A percentile compares a stretch with the other conserved stretches of the same genome.
These are phyloP conservation scores for Aureobasidium mangrovei DNA, from an alignment of 2,329 filamentous ascomycete genomes.

Conservation along the genomic window DNA sequence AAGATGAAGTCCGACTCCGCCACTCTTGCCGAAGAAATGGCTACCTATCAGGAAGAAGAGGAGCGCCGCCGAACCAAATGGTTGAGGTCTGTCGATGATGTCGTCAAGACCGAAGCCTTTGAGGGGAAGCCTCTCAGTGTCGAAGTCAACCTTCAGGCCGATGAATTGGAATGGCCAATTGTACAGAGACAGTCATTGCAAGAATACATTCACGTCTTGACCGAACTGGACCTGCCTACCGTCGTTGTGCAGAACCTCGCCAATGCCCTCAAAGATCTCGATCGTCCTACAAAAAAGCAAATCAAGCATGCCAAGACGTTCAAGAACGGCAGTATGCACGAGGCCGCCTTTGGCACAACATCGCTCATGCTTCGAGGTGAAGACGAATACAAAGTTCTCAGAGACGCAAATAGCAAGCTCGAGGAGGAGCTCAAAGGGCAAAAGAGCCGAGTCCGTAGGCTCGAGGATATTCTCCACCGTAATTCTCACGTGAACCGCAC, in stretches of 20 bases:
- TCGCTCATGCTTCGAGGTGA: slow-evolving; percentile 80
- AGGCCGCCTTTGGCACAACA: slow-evolving; percentile 77
- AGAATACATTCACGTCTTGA: slow-evolving; percentile 60
- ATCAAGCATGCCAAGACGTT: slow-evolving; percentile 83
- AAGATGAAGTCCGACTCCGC: slow-evolving; percentile 84
- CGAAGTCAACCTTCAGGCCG: slow-evolving; percentile 75
- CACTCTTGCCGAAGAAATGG: slow-evolving; percentile 85
- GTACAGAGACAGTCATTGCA: slow-evolving; percentile 69
- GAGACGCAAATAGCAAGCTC: slow-evolving; percentile 48
- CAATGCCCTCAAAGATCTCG: slow-evolving; percentile 70
- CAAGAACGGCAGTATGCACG: slow-evolving; percentile 92
- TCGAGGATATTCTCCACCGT: slow-evolving; percentile 87
- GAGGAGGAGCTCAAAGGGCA: slow-evolving; percentile 66
- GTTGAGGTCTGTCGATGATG: slow-evolving; percentile 74
- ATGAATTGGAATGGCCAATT: slow-evolving; percentile 71
- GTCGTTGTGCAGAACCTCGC: slow-evolving; percentile 61
- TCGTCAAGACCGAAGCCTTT: slow-evolving; percentile 55
- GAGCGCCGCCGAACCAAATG: slow-evolving; percentile 80
- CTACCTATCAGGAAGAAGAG: slow-evolving; percentile 86
- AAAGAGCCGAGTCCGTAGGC: slow-evolving; percentile 80
- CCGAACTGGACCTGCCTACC: slow-evolving; percentile 56
- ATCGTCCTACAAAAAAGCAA: slow-evolving; percentile 76
- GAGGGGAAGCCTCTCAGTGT: slow-evolving; percentile 66
- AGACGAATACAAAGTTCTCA: slow-evolving; percentile 58
- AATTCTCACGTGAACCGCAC: slow-evolving; percentile 53